Base-by-base conservation (phyloP, 192 early-diverging fungal species). In the Gaertneriomyces semiglobifer region DNA sequence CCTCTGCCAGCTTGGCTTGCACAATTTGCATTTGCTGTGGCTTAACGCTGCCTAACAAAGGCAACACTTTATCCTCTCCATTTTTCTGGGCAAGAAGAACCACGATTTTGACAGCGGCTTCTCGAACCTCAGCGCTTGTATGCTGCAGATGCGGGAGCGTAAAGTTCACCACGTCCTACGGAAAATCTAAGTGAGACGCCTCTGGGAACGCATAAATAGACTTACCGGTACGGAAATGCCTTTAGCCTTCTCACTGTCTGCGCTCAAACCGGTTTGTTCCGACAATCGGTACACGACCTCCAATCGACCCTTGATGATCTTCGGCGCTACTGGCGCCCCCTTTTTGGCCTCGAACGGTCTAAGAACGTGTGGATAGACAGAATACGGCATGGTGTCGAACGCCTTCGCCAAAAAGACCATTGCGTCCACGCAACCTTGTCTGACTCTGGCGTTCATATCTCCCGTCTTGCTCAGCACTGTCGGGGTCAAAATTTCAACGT, bases 121-220 rank as follows among this genome's bases (percentile, higher is more conserved):
- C 82, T 7, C 86, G 81, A 38, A 90, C 84, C 48, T 88, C 86
- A 1, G 62, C 69, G 51, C 83, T 88, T 46, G 73, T 79, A 66
- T 90, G 78, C 12, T 83, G 78, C 42, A 88, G 63, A 47, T 82
- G 83, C 5, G 80, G 84, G 51, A 74, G 48, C 3, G 74, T 69
- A 55, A 89, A 86, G 47, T 71, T 63, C 64, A 88, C 85, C 41
- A 83, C 76, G 43, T 65, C 54, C 83, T 82, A 63, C 20, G 47
- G 39, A 19, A 11, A 70, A 38, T 16, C 63, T 53, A 47, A 20
- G 33, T 18, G 62, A 33, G 4, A 58, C 65, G 73, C 66, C 50
- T 69, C 47, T 38, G 72, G 62, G 51, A 70, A 69, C 19, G 51
- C 60, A 46, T 48, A 68, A 46, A 19, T 56, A 19, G 60, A 38